These are phyloP conservation scores for Chrysoporthe puriensis DNA, from an alignment of 2,329 filamentous ascomycete genomes.

Conservation along the genomic window DNA sequence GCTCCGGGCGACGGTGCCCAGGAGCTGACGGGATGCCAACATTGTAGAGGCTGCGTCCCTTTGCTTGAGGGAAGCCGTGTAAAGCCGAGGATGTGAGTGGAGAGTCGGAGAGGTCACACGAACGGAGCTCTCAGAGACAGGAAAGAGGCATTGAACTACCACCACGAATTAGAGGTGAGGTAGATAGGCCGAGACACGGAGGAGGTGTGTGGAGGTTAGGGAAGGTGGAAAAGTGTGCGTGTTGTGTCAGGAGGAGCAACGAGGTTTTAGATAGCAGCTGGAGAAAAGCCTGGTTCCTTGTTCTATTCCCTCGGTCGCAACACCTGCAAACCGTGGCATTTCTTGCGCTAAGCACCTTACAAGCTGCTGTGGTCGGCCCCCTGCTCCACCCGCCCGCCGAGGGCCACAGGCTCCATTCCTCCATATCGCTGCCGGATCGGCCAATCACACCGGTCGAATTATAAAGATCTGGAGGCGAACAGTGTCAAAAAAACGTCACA, in stretches of 20 bases:
- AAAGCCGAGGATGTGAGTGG: conserved; percentile 20
- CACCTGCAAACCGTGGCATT: conserved; percentile 16
- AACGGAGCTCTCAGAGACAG: conserved; percentile 32
- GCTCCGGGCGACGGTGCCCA: conserved; percentile 66
- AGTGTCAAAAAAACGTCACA: conserved; percentile 28
- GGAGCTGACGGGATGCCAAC: conserved; percentile 73
- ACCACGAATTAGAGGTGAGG: conserved; percentile 17
- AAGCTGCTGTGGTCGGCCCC: conserved; percentile 18
- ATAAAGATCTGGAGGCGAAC: conserved; percentile 23
- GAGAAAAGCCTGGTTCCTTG: conserved; percentile 23
- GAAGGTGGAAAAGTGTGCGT: conserved; percentile 3
- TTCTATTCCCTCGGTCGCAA: conserved; percentile 25
- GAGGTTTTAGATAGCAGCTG: conserved; percentile 30
- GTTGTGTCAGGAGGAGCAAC: conserved; percentile 14
- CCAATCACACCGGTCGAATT: conserved; percentile 26
- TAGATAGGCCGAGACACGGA: not conserved
- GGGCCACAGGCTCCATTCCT: conserved; percentile 8
- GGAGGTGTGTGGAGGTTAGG: not conserved
- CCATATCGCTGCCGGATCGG: conserved; percentile 19
- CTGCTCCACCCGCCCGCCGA: conserved; percentile 17
- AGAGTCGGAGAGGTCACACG: conserved; percentile 31
- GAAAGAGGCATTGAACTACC: conserved; percentile 27
- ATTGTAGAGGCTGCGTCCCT: conserved; percentile 50
- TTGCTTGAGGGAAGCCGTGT: conserved; percentile 17
- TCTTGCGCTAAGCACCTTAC: conserved; percentile 21